Percentiles rank a stretch among this genome's conserved stretches.
These are phyloP conservation scores for Cetradonia linearis DNA, from an alignment of 495 filamentous ascomycete genomes.

Conservation along the genomic window DNA sequence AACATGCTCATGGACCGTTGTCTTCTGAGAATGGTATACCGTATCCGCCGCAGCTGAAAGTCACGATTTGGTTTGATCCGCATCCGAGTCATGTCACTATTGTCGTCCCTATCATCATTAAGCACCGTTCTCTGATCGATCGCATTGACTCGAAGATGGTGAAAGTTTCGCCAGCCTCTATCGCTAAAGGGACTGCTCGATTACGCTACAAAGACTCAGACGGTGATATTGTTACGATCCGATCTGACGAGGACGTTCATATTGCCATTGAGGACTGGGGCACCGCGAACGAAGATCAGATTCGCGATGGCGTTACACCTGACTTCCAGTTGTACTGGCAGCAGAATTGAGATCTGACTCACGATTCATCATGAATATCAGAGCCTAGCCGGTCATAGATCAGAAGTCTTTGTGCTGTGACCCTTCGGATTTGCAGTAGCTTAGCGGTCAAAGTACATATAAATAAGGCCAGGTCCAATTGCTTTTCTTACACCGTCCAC, in stretches of 20 bases:
- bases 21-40: slow-evolving; percentile 13
- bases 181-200: slow-evolving; percentile 65
- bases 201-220: slow-evolving; percentile 88
- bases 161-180: slow-evolving; percentile 68
- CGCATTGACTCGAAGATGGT: slow-evolving; percentile 94
- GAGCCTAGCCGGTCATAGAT: too few species aligned
- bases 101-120: slow-evolving; percentile 85
- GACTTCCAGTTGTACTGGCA: slow-evolving; percentile 78
- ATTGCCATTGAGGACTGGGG: slow-evolving; percentile 89
- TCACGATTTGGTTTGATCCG: slow-evolving; percentile 78
- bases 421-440: neutral
- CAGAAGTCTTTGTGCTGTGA: too few species aligned
- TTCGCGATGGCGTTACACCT: slow-evolving; percentile 55
- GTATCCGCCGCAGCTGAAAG: slow-evolving; percentile 66
- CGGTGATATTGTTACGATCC: slow-evolving; percentile 83
- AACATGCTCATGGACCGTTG: slow-evolving; percentile 32
- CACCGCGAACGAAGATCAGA: slow-evolving; percentile 56
- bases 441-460: neutral
- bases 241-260: slow-evolving; percentile 89
- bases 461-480: neutral
- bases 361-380: neutral
- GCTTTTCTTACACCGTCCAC: neutral
- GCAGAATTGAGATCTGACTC: slow-evolving; percentile 19
- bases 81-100: slow-evolving; percentile 75
- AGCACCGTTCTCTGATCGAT: slow-evolving; percentile 82